Percentiles rank a stretch among this genome's conserved stretches.
Conservation (phyloP, 2,329 filamentous ascomycete species). For the Periconia sp. region DNA sequence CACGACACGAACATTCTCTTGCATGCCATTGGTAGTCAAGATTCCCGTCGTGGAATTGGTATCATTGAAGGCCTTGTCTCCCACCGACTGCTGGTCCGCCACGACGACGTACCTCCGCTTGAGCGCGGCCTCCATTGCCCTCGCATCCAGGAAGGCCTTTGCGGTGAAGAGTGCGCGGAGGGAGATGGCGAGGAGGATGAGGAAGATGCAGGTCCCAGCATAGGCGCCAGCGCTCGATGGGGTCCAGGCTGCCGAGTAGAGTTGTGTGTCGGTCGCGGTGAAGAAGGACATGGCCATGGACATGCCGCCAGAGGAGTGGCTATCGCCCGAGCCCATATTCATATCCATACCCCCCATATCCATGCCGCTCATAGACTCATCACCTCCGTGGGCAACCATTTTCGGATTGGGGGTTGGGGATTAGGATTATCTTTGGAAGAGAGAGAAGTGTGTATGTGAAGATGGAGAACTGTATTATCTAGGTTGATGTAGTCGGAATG, state of each 20-base stretch:
- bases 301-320: slow-evolving; percentile 15
- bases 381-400: slow-evolving; percentile 39
- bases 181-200: slow-evolving; percentile 72
- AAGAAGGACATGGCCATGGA: slow-evolving; percentile 66
- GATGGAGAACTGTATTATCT: not conserved
- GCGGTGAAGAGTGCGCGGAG: slow-evolving; percentile 72
- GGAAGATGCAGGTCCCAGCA: slow-evolving; percentile 88
- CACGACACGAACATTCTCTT: slow-evolving; percentile 78
- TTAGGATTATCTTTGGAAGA: not conserved
- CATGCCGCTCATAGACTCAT: slow-evolving; percentile 5
- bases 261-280: slow-evolving; percentile 60
- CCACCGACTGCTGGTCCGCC: slow-evolving; percentile 61
- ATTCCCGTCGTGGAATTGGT: slow-evolving; percentile 66
- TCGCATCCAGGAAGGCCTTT: slow-evolving; percentile 61
- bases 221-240: slow-evolving; percentile 71
- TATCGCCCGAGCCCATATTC: slow-evolving; percentile 20
- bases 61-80: slow-evolving; percentile 58
- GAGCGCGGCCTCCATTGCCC: slow-evolving; percentile 73
- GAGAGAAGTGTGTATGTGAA: not conserved
- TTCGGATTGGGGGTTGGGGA: not conserved
- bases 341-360: slow-evolving; percentile 17
- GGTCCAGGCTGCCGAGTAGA: slow-evolving; percentile 73
- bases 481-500: not conserved
- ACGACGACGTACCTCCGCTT: slow-evolving; percentile 77
- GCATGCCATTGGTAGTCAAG: slow-evolving; percentile 72